Evolutionary conservation across 306 rosid species (phyloP), one percentile per base, ranked within the genome.

Genomic region (Cicer yamashitae): DNA sequence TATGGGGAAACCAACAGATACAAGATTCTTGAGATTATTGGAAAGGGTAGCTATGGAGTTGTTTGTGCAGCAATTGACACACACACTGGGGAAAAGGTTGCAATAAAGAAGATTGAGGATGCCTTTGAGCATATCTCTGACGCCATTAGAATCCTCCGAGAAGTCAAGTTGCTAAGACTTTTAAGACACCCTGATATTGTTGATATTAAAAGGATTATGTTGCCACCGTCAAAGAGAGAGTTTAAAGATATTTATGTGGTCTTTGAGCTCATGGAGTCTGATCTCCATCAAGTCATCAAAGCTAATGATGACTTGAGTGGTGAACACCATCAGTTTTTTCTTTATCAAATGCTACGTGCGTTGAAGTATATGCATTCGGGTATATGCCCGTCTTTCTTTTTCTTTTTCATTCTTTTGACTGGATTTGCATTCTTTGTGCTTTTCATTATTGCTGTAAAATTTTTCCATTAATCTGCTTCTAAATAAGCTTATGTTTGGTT

Each of bases 281-380:
- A 93, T 84, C 96, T 93, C 76, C 98, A 93, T 76, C 96, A 93
- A 81, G 98, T 93, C 39, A 93, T 93, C 79, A 93, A 91, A 82
- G 96, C 91, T 41, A 93, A 93, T 79, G 93, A 93, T 81, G 97
- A 93, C 75, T 85, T 93, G 82, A 93, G 96, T 7, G 84, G 84
- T 0, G 93, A 89, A 67, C 98, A 93, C 59, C 90, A 89, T 79
- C 98, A 89, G 43, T 93, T 89, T 81, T 93, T 93, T 40, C 97
- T 93, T 67, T 91, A 91, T 85, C 98, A 93, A 79, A 81, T 93
- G 89, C 84, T 91, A 17, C 97, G 98, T 53, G 98, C 96, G 7
- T 80, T 91, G 82, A 93, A 93, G 84, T 93, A 79, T 79, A 89
- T 91, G 90, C 97, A 91, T 77, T 73, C 98, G 12, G 96, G 98